A percentile compares a stretch with the other conserved stretches of the same genome.
These are phyloP conservation scores for Combretum micranthum DNA, from an alignment of 345 rosid species.

Conservation along the genomic window DNA sequence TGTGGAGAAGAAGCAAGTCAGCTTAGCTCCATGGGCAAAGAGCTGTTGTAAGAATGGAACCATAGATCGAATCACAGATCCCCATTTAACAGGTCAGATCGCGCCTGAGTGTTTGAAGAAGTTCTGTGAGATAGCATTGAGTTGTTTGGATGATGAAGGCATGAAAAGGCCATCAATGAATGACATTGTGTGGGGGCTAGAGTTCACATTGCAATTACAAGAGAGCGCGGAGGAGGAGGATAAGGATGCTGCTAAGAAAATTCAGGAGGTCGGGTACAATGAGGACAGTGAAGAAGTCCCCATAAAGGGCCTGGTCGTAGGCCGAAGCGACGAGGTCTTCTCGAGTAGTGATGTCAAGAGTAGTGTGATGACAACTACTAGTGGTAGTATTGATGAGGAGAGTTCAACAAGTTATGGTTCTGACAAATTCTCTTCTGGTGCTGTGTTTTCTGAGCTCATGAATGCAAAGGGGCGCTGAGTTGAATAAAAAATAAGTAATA, in stretches of 20 bases:
- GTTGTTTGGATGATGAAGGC: constrained; percentile 9
- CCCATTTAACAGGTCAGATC: constrained; percentile 10
- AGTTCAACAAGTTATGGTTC: constrained; percentile 2
- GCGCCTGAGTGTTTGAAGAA: constrained; percentile 16
- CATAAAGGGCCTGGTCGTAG: background rate
- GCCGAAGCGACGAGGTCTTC: background rate
- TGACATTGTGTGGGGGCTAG: constrained; percentile 16
- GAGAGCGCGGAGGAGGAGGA: constrained; percentile 8
- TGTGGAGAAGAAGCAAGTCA: constrained; percentile 2
- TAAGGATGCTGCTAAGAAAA: background rate
- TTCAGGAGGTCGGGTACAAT: too few relatives aligned
- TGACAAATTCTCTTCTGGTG: constrained; percentile 2
- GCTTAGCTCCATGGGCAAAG: constrained; percentile 16
- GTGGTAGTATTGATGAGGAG: constrained; percentile 8
- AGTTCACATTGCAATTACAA: constrained; percentile 18
- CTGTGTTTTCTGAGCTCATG: constrained; percentile 27
- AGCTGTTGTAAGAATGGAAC: constrained; percentile 5
- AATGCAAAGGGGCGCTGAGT: constrained; percentile 21
- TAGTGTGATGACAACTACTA: constrained; percentile 1
- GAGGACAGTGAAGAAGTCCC: background rate
- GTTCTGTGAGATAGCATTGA: constrained; percentile 13
- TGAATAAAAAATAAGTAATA: too few relatives aligned
- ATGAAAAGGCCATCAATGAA: constrained; percentile 16
- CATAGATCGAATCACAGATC: constrained; percentile 16
- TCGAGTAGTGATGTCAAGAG: background rate